Evolutionary conservation across 257 asterid species (phyloP), one percentile per base, ranked within the genome.

Genomic region (Jacaranda mimosifolia): DNA sequence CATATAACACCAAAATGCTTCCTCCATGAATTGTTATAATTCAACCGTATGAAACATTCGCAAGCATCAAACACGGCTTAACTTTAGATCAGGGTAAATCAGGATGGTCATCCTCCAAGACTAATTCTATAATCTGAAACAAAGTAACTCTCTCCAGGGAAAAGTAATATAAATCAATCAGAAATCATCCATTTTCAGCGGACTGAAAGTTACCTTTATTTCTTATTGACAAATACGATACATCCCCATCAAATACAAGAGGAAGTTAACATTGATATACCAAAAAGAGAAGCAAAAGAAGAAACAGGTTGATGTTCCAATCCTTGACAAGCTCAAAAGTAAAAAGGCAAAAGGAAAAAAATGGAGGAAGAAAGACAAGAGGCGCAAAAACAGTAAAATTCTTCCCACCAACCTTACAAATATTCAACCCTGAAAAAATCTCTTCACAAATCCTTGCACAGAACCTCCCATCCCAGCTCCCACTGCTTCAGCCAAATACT

Each of bases 401-500:
- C 62, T 65, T 59, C 9, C 15, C 56, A 66, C 2, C 68, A 21
- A 45, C 77, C 71, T 46, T 42, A 17, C 10, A 21, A 17, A 67
- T 70, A 64, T 79, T 94, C 82, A 89, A 63, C 82, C 69, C 65
- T 60, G 83, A 77, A 93, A 83, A 70, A 90, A 70, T 53, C 65
- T 86, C 80, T 83, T 88, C 77, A 93, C 40, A 68, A 93, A 59
- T 36, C 94, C 98, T 78, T 88, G 92, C 63, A 88, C 53, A 45
- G 94, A 84, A 72, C 94, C 92, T 67, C 99, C 99, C 87, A 91
- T 83, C 73, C 98, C 98, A 66, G 96, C 97, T 52, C 91, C 87
- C 77, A 95, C 88, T 45, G 99, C 90, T 86, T 93, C 98, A 12
- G 94, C 97, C 84, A 95, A 80, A 77, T 91, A 87, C 78, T 85